Evolutionary conservation across 2,329 filamentous ascomycete species (phyloP).

Genomic region (Fusarium foetens): DNA sequence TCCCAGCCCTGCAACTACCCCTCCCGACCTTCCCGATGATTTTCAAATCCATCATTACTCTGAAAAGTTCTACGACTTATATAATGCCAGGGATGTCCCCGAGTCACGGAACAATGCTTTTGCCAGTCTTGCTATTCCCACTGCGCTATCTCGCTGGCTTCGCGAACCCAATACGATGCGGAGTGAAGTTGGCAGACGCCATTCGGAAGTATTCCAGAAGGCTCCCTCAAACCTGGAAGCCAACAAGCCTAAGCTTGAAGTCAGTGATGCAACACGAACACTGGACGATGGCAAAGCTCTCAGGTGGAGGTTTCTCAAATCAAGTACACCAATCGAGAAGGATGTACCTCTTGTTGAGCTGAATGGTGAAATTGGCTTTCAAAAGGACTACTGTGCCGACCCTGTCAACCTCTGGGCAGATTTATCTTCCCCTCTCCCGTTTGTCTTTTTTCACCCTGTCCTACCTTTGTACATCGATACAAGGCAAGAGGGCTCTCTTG

Average conservation of each 20-base stretch:
- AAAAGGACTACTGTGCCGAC: slow-evolving; percentile 76
- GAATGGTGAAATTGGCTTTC: slow-evolving; percentile 79
- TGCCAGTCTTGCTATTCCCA: slow-evolving; percentile 78
- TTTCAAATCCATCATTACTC: slow-evolving; percentile 76
- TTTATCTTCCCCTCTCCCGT: slow-evolving; percentile 72
- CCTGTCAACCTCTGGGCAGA: slow-evolving; percentile 75
- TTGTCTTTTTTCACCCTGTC: slow-evolving; percentile 87
- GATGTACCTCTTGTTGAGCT: slow-evolving; percentile 74
- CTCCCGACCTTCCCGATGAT: slow-evolving; percentile 71
- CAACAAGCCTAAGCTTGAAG: slow-evolving; percentile 55
- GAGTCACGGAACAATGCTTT: slow-evolving; percentile 80
- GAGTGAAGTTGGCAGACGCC: slow-evolving; percentile 72
- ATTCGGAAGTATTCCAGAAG: slow-evolving; percentile 74
- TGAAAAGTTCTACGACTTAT: slow-evolving; percentile 78
- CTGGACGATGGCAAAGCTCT: slow-evolving; percentile 56
- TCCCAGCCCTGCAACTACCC: slow-evolving; percentile 81
- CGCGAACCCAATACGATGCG: slow-evolving; percentile 76
- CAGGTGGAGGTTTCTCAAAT: slow-evolving; percentile 74
- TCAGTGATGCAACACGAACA: slow-evolving; percentile 59
- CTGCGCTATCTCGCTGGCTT: slow-evolving; percentile 81
- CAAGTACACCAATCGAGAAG: slow-evolving; percentile 63
- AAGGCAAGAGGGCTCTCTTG: slow-evolving; percentile 82
- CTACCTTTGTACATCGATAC: slow-evolving; percentile 95
- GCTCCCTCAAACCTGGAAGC: slow-evolving; percentile 57
- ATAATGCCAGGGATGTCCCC: slow-evolving; percentile 69